Evolutionary conservation across 768 basidiomycete genomes (phyloP).

Genomic region (Lactarius vividus): DNA sequence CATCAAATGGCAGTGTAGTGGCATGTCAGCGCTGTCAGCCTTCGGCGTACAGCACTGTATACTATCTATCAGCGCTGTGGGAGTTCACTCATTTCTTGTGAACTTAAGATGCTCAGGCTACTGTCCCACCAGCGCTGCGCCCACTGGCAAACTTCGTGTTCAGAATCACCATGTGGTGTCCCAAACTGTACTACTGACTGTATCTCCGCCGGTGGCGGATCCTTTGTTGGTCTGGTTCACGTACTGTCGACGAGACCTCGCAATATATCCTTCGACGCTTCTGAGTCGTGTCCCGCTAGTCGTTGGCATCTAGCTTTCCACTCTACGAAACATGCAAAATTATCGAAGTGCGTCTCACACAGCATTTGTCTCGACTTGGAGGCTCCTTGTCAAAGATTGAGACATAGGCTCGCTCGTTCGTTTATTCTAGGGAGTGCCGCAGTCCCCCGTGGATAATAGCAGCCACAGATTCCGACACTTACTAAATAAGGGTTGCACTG

Average conservation of each 20-base stretch:
- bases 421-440: background rate
- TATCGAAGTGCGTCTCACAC: background rate
- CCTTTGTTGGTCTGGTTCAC: background rate
- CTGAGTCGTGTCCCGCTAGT: background rate
- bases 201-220: background rate
- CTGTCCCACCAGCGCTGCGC: background rate
- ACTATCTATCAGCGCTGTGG: background rate
- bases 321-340: background rate
- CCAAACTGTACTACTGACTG: background rate
- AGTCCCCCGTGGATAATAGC: background rate
- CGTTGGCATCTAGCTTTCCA: background rate
- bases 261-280: background rate
- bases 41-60: too few species aligned
- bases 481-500: background rate
- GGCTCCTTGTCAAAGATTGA: background rate
- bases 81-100: too few species aligned
- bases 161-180: background rate
- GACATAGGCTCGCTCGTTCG: background rate
- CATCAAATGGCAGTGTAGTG: background rate
- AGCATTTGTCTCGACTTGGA: background rate
- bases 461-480: background rate
- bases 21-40: too few species aligned
- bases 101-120: background rate
- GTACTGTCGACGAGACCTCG: too few species aligned
- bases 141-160: background rate